Evolutionary conservation across 441 rosid species (phyloP), one percentile per base, ranked within the genome.

Genomic region (Viola pubescens): DNA sequence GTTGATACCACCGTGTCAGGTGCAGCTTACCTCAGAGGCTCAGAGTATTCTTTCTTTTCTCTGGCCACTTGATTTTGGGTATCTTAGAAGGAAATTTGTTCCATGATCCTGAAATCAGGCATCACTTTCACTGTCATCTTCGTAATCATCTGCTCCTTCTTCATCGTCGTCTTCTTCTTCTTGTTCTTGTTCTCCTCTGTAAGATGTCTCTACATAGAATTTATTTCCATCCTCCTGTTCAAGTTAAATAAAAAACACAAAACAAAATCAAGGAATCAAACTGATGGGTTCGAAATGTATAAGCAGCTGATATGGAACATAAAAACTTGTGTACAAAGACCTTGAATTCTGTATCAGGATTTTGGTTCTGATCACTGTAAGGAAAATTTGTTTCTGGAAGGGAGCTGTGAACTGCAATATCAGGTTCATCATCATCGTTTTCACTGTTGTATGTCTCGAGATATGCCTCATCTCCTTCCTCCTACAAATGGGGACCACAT

Each of bases 391-490:
- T 61, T 65, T 75, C 83, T 6, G 14, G 56, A 48, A 56, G 71
- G 16, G 10, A 26, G 56, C 34, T 52, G 5, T 26, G 56, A 52
- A 51, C 72, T 41, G 58, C 56, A 52, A 11, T 19, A 7, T 13
- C 69, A 54, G 2, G 41, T 65, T 58, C 67, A 47, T 67, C 63
- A 51, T 61, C 75, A 7, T 70, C 84, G 61, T 65, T 69, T 63
- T 71, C 75, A 26, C 64, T 65, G 13, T 59, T 47, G 55, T 78
- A 71, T 34, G 76, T 75, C 70, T 71, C 82, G 37, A 75, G 61
- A 72, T 72, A 78, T 14, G 82, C 79, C 41, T 77, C 90, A 34
- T 82, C 82, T 51, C 70, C 85, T 72, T 81, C 89, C 57, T 79
- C 84, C 92, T 86, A 61, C 61, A 68, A 51, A 62, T 11, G 11